Evolutionary conservation across 2,329 filamentous ascomycete genomes (phyloP).

Genomic region (Clonostachys rosea): DNA sequence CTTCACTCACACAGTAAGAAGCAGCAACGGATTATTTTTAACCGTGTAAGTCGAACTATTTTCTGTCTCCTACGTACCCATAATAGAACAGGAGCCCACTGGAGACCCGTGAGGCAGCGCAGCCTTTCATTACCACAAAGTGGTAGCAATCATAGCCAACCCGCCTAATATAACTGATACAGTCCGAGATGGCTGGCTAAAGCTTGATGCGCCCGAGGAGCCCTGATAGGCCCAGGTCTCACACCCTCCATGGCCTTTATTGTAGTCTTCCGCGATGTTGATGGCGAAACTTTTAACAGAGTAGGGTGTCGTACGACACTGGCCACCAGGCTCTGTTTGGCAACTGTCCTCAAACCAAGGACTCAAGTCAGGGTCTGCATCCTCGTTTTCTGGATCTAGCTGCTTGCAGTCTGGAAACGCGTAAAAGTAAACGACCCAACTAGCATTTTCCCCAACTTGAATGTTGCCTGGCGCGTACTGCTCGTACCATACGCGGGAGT

Average conservation of each 20-base stretch:
- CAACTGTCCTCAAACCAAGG: constrained; percentile 8
- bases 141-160: too few relatives aligned
- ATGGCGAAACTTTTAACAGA: neutral
- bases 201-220: too few relatives aligned
- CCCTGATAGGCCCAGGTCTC: neutral
- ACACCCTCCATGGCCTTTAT: neutral
- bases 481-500: neutral
- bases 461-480: neutral
- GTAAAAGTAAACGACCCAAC: neutral
- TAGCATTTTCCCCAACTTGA: neutral
- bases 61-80: too few relatives aligned
- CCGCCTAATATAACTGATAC: too few relatives aligned
- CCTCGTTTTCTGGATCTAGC: neutral
- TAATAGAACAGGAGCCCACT: too few relatives aligned
- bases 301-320: constrained; percentile 2
- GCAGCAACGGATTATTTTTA: too few relatives aligned
- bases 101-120: too few relatives aligned
- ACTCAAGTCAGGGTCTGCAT: neutral
- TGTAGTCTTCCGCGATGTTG: neutral
- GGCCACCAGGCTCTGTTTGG: constrained; percentile 4
- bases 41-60: too few relatives aligned
- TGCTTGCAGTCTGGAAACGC: neutral
- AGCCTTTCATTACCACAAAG: too few relatives aligned
- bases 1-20: too few relatives aligned
- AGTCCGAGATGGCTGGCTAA: too few relatives aligned